Conservation (phyloP, 495 filamentous ascomycete genomes). For the Penicillium flavigenum region DNA sequence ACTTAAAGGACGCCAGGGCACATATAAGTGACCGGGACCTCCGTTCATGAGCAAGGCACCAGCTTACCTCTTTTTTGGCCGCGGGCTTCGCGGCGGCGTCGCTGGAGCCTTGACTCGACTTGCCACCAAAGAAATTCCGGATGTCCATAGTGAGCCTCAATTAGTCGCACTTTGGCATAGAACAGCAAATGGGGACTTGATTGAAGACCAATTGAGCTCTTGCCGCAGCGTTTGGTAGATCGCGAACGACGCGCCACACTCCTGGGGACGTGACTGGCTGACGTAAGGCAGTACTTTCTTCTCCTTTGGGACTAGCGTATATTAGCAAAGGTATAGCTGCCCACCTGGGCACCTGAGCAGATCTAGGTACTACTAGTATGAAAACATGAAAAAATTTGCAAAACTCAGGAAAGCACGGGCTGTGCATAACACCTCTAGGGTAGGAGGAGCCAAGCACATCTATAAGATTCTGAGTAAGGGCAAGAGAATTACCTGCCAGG, state of each 20-base stretch:
- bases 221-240: conserved; percentile 9
- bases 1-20: background rate
- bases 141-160: conserved; percentile 65
- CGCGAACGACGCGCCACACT: conserved; percentile 33
- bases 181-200: background rate
- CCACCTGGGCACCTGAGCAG: too few relatives aligned
- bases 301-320: background rate
- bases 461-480: background rate
- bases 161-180: background rate
- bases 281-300: conserved; percentile 26
- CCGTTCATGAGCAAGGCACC: conserved; percentile 2
- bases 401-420: too few relatives aligned
- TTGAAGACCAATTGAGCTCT: conserved; percentile 6
- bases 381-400: too few relatives aligned
- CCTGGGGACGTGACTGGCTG: conserved; percentile 37
- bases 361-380: background rate
- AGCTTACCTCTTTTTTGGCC: conserved; percentile 43
- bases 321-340: background rate
- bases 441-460: background rate
- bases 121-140: conserved; percentile 71
- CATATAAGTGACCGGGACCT: background rate
- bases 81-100: conserved; percentile 33
- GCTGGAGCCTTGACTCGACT: conserved; percentile 36
- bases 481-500: background rate
- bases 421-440: too few relatives aligned